A percentile compares a stretch with the other conserved stretches of the same genome.
phyloP scores from a whole-genome alignment of 2,329 filamentous ascomycete species.

The Tetracladium maxilliforme region DNA sequence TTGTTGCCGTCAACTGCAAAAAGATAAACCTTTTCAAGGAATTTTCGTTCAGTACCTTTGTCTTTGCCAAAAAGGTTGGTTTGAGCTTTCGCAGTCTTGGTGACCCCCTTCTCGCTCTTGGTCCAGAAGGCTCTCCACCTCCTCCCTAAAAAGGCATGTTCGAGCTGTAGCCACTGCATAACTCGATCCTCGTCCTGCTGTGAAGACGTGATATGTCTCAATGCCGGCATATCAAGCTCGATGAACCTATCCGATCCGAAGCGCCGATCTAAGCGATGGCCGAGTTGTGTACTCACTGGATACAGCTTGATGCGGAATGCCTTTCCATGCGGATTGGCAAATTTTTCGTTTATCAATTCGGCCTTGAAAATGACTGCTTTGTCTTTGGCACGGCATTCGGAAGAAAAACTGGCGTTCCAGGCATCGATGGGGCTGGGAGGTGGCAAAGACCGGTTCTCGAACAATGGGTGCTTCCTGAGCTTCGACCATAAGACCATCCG shows the following conservation, averaged over 20 bases:
- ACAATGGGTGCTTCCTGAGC: too few relatives aligned
- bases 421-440: too few relatives aligned
- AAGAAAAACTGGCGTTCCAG: too few relatives aligned
- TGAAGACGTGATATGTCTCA: conserved; percentile 12
- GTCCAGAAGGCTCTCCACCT: conserved; percentile 12
- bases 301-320: conserved; percentile 31
- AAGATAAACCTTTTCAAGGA: conserved; percentile 25
- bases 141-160: conserved; percentile 11
- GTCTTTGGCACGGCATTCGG: too few relatives aligned
- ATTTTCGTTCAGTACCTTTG: conserved; percentile 15
- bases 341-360: too few relatives aligned
- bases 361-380: too few relatives aligned
- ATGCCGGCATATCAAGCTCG: conserved; percentile 34
- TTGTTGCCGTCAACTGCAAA: conserved; percentile 37
- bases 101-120: conserved; percentile 8
- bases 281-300: conserved; percentile 29
- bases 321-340: too few relatives aligned
- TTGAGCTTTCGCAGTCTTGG: too few relatives aligned
- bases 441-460: too few relatives aligned
- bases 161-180: conserved; percentile 21
- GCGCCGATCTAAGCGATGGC: conserved; percentile 35
- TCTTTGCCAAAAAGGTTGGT: too few relatives aligned
- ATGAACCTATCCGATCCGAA: conserved; percentile 45
- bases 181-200: conserved; percentile 17
- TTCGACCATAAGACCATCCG: too few relatives aligned